These are phyloP conservation scores for Drechslerella stenobrocha DNA, from an alignment of 2,329 filamentous ascomycete species.

Conservation along the genomic window DNA sequence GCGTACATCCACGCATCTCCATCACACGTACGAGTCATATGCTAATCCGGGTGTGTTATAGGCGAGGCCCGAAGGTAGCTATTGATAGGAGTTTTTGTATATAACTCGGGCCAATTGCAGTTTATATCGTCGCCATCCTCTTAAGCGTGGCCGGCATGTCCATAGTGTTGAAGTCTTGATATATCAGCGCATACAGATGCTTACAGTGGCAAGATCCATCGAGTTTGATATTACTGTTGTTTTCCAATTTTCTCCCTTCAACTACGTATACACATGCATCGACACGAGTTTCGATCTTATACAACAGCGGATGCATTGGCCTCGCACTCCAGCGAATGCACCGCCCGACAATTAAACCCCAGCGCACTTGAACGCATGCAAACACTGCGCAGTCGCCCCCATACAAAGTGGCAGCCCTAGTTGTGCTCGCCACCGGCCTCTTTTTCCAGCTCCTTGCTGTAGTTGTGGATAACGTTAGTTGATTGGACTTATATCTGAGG, in stretches of 20 bases:
- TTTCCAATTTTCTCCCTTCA: neutral
- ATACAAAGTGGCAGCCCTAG: conserved; percentile 7
- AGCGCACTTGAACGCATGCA: too few relatives aligned
- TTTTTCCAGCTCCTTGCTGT: conserved; percentile 39
- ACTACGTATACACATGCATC: neutral
- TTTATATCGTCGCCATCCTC: neutral
- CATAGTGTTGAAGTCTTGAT: too few relatives aligned
- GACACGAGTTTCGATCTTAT: neutral
- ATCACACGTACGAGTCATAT: neutral
- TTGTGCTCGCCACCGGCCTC: conserved; percentile 45
- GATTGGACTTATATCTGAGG: too few relatives aligned
- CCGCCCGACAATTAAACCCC: too few relatives aligned
- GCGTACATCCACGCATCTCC: conserved; percentile 52
- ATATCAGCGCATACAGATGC: neutral
- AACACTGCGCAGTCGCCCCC: too few relatives aligned
- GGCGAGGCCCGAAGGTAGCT: conserved; percentile 41
- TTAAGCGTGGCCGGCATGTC: neutral
- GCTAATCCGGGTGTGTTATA: neutral
- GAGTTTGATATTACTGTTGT: too few relatives aligned
- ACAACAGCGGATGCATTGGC: too few relatives aligned
- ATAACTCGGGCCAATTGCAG: neutral
- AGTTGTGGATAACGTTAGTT: neutral
- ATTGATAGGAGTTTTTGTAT: conserved; percentile 11
- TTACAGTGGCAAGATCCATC: neutral
- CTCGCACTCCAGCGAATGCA: too few relatives aligned